phyloP scores from a whole-genome alignment of 352 stramenopile species.

The Pythium dissotocum region DNA sequence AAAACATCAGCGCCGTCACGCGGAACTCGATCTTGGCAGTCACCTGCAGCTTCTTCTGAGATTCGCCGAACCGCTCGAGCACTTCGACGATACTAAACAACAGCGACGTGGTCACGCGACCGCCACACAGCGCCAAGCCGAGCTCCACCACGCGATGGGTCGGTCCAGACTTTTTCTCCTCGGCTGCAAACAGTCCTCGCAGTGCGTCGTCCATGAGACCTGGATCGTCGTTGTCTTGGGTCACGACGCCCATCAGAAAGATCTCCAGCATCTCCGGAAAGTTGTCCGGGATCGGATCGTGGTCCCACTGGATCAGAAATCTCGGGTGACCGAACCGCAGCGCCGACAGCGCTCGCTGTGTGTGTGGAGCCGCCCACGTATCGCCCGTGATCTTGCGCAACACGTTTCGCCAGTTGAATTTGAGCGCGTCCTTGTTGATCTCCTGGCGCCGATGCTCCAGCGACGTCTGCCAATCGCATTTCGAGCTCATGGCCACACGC shows the following conservation, averaged over 20 bases:
- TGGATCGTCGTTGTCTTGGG: background rate
- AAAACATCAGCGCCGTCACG: conserved; percentile 22
- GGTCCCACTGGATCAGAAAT: conserved; percentile 28
- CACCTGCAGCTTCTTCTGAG: background rate
- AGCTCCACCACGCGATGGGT: conserved; percentile 21
- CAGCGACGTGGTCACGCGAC: conserved; percentile 21
- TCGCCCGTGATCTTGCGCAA: conserved; percentile 16
- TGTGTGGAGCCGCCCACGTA: conserved; percentile 15
- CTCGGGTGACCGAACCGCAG: conserved; percentile 23
- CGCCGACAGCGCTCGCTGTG: conserved; percentile 12
- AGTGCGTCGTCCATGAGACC: background rate
- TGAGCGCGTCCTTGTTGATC: background rate
- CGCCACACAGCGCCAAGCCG: conserved; percentile 16
- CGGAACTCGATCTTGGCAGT: conserved; percentile 19
- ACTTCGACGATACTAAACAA: conserved; percentile 27
- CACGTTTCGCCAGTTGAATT: conserved; percentile 12
- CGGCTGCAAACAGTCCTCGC: background rate
- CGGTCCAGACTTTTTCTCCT: background rate
- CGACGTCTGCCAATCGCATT: conserved; percentile 18
- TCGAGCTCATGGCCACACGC: conserved; percentile 11
- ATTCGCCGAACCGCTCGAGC: conserved; percentile 23
- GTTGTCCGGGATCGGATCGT: conserved; percentile 22
- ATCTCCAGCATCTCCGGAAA: conserved; percentile 19
- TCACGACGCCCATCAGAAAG: conserved; percentile 13
- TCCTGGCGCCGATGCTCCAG: background rate